Evolutionary conservation across 345 rosid genomes (phyloP).

Genomic region (Dimocarpus longan): DNA sequence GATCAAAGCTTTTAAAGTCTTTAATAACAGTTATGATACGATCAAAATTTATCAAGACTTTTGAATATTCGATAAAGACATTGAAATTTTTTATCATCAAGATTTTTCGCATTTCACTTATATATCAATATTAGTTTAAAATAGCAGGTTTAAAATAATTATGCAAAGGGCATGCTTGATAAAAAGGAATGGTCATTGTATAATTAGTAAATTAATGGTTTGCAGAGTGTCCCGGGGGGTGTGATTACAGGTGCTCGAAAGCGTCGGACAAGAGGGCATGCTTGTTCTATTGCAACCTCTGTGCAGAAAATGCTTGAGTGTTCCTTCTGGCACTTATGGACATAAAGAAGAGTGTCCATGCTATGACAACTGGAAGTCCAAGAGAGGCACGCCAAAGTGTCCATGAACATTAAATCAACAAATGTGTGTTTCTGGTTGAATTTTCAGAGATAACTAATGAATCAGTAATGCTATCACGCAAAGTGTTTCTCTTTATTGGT

Average conservation of each 20-base stretch:
- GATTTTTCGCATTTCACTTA: too few relatives aligned
- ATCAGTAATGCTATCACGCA: neutral
- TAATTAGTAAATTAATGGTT: too few relatives aligned
- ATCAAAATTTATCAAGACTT: too few relatives aligned
- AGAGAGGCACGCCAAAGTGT: conserved; percentile 73
- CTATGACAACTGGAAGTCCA: conserved; percentile 72
- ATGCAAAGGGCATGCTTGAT: too few relatives aligned
- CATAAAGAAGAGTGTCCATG: conserved; percentile 73
- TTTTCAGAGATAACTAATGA: neutral
- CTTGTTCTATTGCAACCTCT: conserved; percentile 71
- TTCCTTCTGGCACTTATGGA: conserved; percentile 77
- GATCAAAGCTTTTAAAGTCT: too few relatives aligned
- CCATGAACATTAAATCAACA: conserved; percentile 37
- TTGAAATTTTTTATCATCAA: too few relatives aligned
- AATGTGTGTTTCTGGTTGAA: neutral
- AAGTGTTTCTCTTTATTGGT: too few relatives aligned
- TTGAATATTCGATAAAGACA: too few relatives aligned
- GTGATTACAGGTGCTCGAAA: conserved; percentile 54
- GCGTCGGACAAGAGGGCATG: conserved; percentile 73
- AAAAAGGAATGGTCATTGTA: too few relatives aligned
- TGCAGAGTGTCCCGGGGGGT: neutral
- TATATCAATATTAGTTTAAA: too few relatives aligned
- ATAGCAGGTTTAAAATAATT: too few relatives aligned
- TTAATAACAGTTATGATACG: too few relatives aligned
- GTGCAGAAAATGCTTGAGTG: conserved; percentile 74